Evolutionary conservation across 2,329 filamentous ascomycete genomes (phyloP).

Genomic region (Arthroderma sp.): DNA sequence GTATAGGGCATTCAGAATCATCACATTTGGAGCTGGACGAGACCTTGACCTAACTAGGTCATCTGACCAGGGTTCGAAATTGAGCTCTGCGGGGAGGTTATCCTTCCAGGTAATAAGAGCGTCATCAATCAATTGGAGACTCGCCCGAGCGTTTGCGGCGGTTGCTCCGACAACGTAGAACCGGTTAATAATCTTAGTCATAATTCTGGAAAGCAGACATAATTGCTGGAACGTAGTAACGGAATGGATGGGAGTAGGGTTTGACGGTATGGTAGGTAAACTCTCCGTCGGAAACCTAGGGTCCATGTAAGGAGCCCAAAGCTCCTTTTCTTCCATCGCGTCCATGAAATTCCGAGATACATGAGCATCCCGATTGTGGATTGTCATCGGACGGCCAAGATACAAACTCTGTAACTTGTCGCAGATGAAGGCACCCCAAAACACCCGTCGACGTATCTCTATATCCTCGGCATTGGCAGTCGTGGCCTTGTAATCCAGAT

Average conservation of each 20-base stretch:
- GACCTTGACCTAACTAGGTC: slow-evolving; percentile 8
- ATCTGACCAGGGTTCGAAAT: slow-evolving; percentile 17
- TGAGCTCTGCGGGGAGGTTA: slow-evolving; percentile 16
- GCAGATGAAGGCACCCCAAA: slow-evolving; percentile 23
- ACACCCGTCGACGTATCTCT: slow-evolving; percentile 20
- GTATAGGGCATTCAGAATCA: slow-evolving; percentile 24
- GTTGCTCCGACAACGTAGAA: slow-evolving; percentile 22
- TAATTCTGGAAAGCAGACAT: slow-evolving; percentile 23
- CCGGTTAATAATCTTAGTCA: slow-evolving; percentile 25
- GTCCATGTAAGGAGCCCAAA: slow-evolving; percentile 15
- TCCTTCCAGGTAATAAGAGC: slow-evolving; percentile 16
- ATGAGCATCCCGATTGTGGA: slow-evolving; percentile 16
- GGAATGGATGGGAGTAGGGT: slow-evolving; percentile 16
- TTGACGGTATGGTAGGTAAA: slow-evolving; percentile 1
- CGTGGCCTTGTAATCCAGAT: slow-evolving; percentile 23
- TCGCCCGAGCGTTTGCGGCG: slow-evolving; percentile 14
- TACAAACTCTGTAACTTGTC: slow-evolving; percentile 45
- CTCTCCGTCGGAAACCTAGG: slow-evolving; percentile 6
- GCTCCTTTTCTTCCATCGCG: slow-evolving; percentile 19
- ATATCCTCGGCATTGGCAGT: slow-evolving; percentile 16
- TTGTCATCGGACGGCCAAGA: slow-evolving; percentile 38
- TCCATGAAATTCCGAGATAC: slow-evolving; percentile 20
- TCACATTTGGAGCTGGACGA: slow-evolving; percentile 17
- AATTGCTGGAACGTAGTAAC: slow-evolving; percentile 26
- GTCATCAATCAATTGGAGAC: slow-evolving; percentile 18